Conservation (phyloP, 1,284 basidiomycete genomes). For the Irpex lacteus region DNA sequence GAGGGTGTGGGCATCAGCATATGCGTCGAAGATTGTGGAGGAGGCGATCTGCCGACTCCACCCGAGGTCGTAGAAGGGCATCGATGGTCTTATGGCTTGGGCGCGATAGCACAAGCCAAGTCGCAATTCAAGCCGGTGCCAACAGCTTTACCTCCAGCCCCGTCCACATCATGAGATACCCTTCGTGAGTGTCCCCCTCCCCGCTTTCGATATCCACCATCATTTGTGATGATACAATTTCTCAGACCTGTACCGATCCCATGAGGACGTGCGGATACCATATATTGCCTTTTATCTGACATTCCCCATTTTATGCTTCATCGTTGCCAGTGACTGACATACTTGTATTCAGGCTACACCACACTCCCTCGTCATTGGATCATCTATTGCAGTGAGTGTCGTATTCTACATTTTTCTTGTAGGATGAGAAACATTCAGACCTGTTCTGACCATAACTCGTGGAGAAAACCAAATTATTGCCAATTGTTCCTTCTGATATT, state of each 20-base stretch:
- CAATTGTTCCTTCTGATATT: constrained; percentile 32
- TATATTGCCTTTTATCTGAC: constrained; percentile 40
- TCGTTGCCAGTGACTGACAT: background rate
- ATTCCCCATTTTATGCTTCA: constrained; percentile 5
- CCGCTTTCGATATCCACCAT: background rate
- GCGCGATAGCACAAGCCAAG: constrained; percentile 20
- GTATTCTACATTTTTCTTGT: constrained; percentile 4
- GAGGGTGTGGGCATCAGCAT: constrained; percentile 74
- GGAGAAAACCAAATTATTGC: constrained; percentile 33
- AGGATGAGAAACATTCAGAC: constrained; percentile 36
- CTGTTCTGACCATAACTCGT: constrained; percentile 33
- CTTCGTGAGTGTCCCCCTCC: constrained; percentile 19
- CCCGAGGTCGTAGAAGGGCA: constrained; percentile 27
- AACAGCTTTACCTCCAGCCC: constrained; percentile 43
- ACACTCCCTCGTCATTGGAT: background rate
- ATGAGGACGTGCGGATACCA: constrained; percentile 29
- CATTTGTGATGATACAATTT: constrained; percentile 34
- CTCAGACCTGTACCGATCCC: constrained; percentile 48
- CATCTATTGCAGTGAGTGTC: constrained; percentile 23
- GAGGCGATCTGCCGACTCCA: constrained; percentile 21
- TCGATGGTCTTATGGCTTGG: constrained; percentile 59
- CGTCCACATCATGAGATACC: constrained; percentile 11
- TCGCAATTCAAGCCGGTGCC: constrained; percentile 53
- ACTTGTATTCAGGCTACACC: constrained; percentile 4
- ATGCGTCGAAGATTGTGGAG: constrained; percentile 63